These are phyloP conservation scores for Geranium incanum DNA, from an alignment of 441 rosid species.

Conservation along the genomic window DNA sequence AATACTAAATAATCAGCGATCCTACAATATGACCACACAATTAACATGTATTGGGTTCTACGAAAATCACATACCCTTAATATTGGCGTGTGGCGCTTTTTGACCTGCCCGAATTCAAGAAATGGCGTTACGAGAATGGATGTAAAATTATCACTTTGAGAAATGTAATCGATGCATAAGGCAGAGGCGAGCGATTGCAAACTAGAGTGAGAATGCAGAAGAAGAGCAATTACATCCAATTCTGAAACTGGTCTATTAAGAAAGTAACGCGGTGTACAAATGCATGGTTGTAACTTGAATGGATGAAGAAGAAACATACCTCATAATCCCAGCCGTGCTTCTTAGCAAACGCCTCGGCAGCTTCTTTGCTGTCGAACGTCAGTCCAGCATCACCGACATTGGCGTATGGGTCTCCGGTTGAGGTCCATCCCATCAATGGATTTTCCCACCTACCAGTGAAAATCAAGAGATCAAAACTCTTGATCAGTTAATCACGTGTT, in stretches of 20 bases:
- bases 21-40: not conserved
- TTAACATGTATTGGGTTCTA: not conserved
- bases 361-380: slow-evolving; percentile 58
- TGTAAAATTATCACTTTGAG: not conserved
- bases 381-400: slow-evolving; percentile 80
- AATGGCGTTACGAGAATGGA: slow-evolving; percentile 13
- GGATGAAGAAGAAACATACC: slow-evolving; percentile 32
- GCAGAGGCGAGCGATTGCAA: not conserved
- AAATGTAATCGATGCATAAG: not conserved
- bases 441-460: slow-evolving; percentile 67
- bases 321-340: slow-evolving; percentile 79
- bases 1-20: not conserved
- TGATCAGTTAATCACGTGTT: not conserved
- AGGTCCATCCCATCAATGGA: slow-evolving; percentile 97
- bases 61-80: slow-evolving; percentile 51
- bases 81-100: slow-evolving; percentile 61
- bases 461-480: slow-evolving; percentile 9
- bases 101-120: slow-evolving; percentile 46
- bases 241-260: not conserved
- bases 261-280: not conserved
- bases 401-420: slow-evolving; percentile 91
- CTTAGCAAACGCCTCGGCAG: slow-evolving; percentile 76
- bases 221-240: not conserved
- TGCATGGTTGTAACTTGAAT: not conserved
- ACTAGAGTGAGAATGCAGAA: not conserved